phyloP scores from a whole-genome alignment of 1,284 basidiomycete genomes.

The Fomes fomentarius region DNA sequence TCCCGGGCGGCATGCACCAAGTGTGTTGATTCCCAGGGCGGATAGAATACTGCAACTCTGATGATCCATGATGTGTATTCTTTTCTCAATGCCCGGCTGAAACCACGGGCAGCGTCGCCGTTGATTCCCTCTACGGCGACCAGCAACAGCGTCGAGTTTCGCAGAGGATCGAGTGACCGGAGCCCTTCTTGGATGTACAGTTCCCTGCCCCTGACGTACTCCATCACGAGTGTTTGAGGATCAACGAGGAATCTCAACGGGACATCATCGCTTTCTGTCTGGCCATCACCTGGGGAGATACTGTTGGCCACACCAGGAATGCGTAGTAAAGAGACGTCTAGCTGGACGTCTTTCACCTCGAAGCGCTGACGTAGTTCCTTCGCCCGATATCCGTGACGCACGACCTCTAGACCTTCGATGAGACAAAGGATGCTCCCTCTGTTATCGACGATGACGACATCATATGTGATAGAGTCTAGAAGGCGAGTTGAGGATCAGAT shows the following conservation, averaged over 20 bases:
- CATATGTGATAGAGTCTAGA: too few species aligned
- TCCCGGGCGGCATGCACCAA: neutral
- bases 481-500: neutral
- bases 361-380: neutral
- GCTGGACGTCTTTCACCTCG: too few species aligned
- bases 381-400: too few species aligned
- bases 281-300: too few species aligned
- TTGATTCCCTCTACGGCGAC: slow-evolving; percentile 14
- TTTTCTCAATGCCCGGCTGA: slow-evolving; percentile 21
- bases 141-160: slow-evolving; percentile 15
- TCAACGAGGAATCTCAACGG: too few species aligned
- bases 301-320: neutral
- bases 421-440: too few species aligned
- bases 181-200: slow-evolving; percentile 16
- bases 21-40: neutral
- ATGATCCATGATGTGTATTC: slow-evolving; percentile 24
- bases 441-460: too few species aligned
- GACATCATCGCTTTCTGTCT: too few species aligned
- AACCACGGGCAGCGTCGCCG: slow-evolving; percentile 22
- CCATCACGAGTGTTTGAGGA: slow-evolving; percentile 7
- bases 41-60: slow-evolving; percentile 17
- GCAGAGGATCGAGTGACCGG: slow-evolving; percentile 15
- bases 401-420: too few species aligned
- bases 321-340: too few species aligned
- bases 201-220: slow-evolving; percentile 20